Evolutionary conservation across 1,284 basidiomycete species (phyloP), one percentile per base, ranked within the genome.

Genomic region (Heterobasidion occidentale): DNA sequence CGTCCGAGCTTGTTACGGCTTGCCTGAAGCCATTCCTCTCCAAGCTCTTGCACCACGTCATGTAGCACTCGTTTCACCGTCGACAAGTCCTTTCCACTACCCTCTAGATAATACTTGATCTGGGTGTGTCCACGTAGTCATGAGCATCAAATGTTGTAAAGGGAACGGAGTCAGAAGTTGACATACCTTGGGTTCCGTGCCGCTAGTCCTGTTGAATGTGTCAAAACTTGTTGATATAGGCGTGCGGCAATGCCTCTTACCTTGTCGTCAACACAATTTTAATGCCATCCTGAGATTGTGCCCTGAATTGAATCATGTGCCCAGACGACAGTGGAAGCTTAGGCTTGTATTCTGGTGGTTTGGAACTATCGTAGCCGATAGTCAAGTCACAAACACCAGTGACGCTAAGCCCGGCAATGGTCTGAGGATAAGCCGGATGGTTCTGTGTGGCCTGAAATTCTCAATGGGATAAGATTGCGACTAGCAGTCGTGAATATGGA

Each of bases 41-140:
- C 75, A 20, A 92, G 67, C 59, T 87, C 84, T 34, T 71, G 64
- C 1, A 87, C 76, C 0, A 88, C 82, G 50, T 64, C 68, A 2
- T 70, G 68, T 15, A 92, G 73, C 44, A 80, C 64, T n/a, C 60
- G 62, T 1, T 70, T 67, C 2, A 90, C 79, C 1, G 67, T 64
- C 15, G 61, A 56, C 0, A 71, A 67, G 61, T 84, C 67, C 52
- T 68, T 72, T 1, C 89, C 87, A 58, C 73, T 81, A 2, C 87
- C 90, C 71, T 92, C 90, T 20, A 92, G 73, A 65, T 92, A 92
- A 65, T 86, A 91, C 64, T 92, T 92, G 68, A 92, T 88, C 86
- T 90, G 46, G 36, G 35, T 47, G 12, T 19, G 4, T 14, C 42
- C 12, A 36, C 35, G 42, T 14, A 36, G 36, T 33, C 55, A 14